Percentiles rank a stretch among this genome's conserved stretches.
Conservation (phyloP, 805 yeast genomes). For the Kluyveromyces starmeri region DNA sequence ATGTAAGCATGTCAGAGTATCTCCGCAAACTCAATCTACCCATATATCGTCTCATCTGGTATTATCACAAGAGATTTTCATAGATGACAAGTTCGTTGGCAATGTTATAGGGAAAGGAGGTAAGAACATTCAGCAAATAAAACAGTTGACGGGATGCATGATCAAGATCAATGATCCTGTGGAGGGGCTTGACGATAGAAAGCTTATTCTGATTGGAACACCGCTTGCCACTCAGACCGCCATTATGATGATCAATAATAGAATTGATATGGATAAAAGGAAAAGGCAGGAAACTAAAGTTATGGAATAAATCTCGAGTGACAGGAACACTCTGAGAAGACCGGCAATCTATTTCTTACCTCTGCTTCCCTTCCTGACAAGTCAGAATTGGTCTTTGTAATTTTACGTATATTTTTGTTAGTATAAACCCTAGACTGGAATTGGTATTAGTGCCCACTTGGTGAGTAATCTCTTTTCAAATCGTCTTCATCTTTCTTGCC, state of each 20-base stretch:
- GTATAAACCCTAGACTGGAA: no score
- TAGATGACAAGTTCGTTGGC: slow-evolving; percentile 74
- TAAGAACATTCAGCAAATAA: slow-evolving; percentile 66
- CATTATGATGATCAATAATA: slow-evolving; percentile 58
- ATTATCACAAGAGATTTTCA: slow-evolving; percentile 55
- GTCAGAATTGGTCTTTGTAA: no score
- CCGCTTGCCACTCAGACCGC: slow-evolving; percentile 65
- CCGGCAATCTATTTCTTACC: no score
- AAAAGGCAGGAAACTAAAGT: slow-evolving; percentile 22
- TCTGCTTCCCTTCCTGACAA: no score
- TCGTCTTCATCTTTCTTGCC: no score
- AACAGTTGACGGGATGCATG: slow-evolving; percentile 66
- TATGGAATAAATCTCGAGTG: background rate
- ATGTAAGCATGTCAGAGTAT: background rate
- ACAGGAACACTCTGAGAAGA: slow-evolving; percentile 6
- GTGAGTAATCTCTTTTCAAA: no score
- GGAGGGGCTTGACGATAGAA: slow-evolving; percentile 49
- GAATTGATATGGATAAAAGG: slow-evolving; percentile 58
- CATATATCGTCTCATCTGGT: slow-evolving; percentile 3
- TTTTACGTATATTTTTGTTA: no score
- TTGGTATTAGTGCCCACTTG: no score
- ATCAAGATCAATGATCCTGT: slow-evolving; percentile 57
- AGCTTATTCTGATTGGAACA: slow-evolving; percentile 59
- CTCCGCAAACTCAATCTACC: background rate
- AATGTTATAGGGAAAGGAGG: slow-evolving; percentile 84